phyloP scores from a whole-genome alignment of 805 yeast genomes.

The Debaryomyces hansenii region DNA sequence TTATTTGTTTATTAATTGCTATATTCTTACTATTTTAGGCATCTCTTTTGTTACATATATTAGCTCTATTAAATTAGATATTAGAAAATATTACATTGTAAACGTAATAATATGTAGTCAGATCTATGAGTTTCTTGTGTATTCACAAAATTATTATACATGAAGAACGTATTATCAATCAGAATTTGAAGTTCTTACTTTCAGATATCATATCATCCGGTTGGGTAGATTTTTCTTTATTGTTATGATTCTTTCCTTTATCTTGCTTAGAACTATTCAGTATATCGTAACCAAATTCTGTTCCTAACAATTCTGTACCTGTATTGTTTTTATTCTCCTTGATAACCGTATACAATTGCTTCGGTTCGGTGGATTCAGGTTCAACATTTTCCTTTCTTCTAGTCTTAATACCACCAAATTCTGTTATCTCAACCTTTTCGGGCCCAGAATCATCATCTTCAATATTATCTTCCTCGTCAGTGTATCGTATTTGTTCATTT shows the following conservation, averaged over 20 bases:
- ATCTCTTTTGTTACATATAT: neutral
- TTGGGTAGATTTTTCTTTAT: too few relatives aligned
- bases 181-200: neutral
- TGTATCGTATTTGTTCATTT: constrained; percentile 30
- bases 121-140: neutral
- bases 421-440: constrained; percentile 10
- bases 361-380: constrained; percentile 1
- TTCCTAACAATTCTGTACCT: constrained; percentile 7
- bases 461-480: constrained; percentile 57
- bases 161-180: neutral
- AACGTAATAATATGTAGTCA: neutral
- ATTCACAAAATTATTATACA: neutral
- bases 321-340: constrained; percentile 13
- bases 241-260: neutral
- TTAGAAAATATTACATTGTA: neutral
- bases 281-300: constrained; percentile 14
- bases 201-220: neutral
- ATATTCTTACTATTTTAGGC: neutral
- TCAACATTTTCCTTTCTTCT: neutral
- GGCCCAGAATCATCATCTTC: constrained; percentile 54
- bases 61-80: neutral
- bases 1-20: neutral
- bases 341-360: constrained; percentile 21
- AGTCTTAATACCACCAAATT: constrained; percentile 7
- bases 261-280: neutral